These are phyloP conservation scores for Alternaria sp. DNA, from an alignment of 2,329 filamentous ascomycete genomes.

Conservation along the genomic window DNA sequence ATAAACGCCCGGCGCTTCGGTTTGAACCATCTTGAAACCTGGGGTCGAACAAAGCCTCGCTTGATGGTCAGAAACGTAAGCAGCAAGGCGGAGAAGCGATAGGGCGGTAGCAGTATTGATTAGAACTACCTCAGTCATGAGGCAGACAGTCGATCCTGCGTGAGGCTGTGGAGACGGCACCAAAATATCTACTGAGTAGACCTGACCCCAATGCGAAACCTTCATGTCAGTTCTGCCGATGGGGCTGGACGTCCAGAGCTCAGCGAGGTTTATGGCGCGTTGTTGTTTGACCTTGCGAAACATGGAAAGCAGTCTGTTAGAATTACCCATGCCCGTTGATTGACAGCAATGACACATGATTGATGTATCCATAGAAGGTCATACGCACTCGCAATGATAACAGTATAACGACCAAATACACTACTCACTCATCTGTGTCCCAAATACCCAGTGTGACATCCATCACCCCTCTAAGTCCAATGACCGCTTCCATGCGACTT, in stretches of 20 bases:
- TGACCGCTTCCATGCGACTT: background rate
- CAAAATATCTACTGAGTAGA: background rate
- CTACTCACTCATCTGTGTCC: background rate
- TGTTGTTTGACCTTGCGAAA: background rate
- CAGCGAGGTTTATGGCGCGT: background rate
- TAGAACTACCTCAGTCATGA: background rate
- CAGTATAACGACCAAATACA: background rate
- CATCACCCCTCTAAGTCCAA: background rate
- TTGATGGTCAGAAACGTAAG: background rate
- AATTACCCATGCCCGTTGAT: background rate
- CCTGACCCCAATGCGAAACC: background rate
- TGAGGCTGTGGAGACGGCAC: background rate
- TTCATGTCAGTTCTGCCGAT: background rate
- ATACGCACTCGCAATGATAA: background rate
- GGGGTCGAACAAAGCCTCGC: background rate
- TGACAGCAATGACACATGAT: background rate
- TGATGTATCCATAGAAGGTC: background rate
- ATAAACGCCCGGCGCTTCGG: background rate
- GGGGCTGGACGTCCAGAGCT: background rate
- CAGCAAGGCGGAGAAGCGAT: background rate
- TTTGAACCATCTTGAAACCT: background rate
- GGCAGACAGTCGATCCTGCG: background rate
- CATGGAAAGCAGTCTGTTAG: background rate
- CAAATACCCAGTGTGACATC: background rate
- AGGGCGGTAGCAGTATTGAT: background rate